Base-by-base conservation (phyloP, 2,329 filamentous ascomycete genomes). In the Talaromyces atroroseus region DNA sequence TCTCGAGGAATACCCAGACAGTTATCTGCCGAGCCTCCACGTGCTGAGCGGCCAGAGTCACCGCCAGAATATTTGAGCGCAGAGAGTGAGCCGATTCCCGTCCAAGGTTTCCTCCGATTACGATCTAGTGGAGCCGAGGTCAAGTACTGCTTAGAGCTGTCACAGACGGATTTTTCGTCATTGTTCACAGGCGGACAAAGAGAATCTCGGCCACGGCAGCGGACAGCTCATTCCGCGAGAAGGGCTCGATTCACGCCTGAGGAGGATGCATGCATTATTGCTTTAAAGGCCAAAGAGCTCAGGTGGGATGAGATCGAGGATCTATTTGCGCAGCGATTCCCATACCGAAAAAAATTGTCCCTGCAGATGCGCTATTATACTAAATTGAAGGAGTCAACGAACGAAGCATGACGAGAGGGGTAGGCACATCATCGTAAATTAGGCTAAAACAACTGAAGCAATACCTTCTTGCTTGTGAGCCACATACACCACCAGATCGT, bases 51-150 rank as follows among this genome's bases (percentile, higher is more conserved):
- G 3, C 26, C 46, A 2, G n/a, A 49, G 10, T 49, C 46, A 36
- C n/a, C 6, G 20, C 46, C 3, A 21, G 46, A 49, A 23, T 7
- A 34, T 5, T 12, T 11, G 46, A 49, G 14, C 32, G 16, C 26
- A 20, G 46, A 20, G 7, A 49, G 26, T 23, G 26, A 36, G 32
- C 20, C 26, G 32, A 49, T 32, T 49, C 26, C 46, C 32, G 32
- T 49, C 46, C 34, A 42, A 18, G 34, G 32, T 51, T 40, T 51
- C 23, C 32, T 51, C 49, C 20, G 49, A 40, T 42, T 51, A 42
- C 21, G 12, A 14, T 24, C 32, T 38, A 38, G n/a, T 32, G 34
- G 49, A 23, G n/a, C 32, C 12, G 32, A 50, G 16, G 34, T 50
- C 32, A 24, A 23, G 11, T 50, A 50, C 20, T 26, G 26, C 34